Conservation (phyloP, 1,284 basidiomycete genomes). For the Vanrija sp. region DNA sequence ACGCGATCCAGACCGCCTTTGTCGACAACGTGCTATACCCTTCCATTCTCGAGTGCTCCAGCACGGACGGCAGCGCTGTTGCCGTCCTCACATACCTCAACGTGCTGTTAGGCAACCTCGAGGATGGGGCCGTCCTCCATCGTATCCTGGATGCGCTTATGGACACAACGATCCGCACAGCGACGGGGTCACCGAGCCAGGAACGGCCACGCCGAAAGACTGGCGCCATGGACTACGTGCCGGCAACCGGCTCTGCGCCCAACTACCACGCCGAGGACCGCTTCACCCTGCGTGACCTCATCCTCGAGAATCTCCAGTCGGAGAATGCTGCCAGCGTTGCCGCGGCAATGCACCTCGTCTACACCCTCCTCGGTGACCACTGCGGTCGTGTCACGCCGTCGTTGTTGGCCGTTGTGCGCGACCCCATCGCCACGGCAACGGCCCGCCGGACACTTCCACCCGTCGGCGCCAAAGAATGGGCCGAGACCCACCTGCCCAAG, state of each 20-base stretch:
- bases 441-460: constrained; percentile 21
- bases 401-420: constrained; percentile 64
- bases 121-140: constrained; percentile 54
- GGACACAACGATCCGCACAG: constrained; percentile 11
- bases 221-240: constrained; percentile 33
- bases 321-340: constrained; percentile 61
- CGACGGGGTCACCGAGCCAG: constrained; percentile 17
- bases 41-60: constrained; percentile 88
- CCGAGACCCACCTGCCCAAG: constrained; percentile 9
- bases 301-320: constrained; percentile 72
- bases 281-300: constrained; percentile 83
- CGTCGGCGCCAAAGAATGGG: background rate
- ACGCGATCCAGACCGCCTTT: constrained; percentile 79
- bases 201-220: constrained; percentile 19
- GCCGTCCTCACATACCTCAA: constrained; percentile 98
- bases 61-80: constrained; percentile 85
- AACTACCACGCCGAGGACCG: constrained; percentile 81
- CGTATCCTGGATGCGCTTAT: constrained; percentile 32
- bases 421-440: constrained; percentile 55
- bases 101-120: constrained; percentile 72
- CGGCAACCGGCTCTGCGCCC: constrained; percentile 51
- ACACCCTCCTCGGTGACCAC: constrained; percentile 67
- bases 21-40: constrained; percentile 91
- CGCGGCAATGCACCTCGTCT: constrained; percentile 72
- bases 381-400: constrained; percentile 63